A percentile compares a stretch with the other conserved stretches of the same genome.
Conservation (phyloP, 345 rosid species). For the Acer yangbiense region DNA sequence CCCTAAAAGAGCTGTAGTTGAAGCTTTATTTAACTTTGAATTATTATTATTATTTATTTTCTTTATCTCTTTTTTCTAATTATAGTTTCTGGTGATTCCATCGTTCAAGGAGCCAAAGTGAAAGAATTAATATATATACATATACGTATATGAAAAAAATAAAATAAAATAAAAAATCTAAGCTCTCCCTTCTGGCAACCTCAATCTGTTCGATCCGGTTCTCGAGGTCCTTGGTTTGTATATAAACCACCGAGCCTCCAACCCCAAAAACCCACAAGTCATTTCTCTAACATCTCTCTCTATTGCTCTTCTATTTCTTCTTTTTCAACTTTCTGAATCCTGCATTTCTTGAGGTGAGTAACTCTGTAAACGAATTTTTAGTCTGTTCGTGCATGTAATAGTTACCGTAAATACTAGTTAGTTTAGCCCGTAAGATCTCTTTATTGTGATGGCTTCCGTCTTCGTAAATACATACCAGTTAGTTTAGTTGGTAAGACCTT, state of each 20-base stretch:
- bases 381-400: too few species aligned
- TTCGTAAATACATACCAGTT: too few species aligned
- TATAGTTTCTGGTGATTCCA: constrained; percentile 35
- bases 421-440: neutral
- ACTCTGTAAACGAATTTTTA: too few species aligned
- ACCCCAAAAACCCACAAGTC: constrained; percentile 24
- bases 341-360: too few species aligned
- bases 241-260: constrained; percentile 13
- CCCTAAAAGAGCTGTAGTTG: constrained; percentile 23
- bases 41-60: constrained; percentile 13
- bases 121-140: constrained; percentile 15
- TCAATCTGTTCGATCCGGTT: constrained; percentile 25
- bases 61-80: constrained; percentile 26
- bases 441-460: too few species aligned
- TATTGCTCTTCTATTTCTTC: too few species aligned
- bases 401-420: neutral
- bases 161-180: constrained; percentile 33
- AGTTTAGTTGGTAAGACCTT: too few species aligned
- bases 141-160: neutral
- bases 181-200: constrained; percentile 19
- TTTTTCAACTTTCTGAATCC: too few species aligned
- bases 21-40: constrained; percentile 25
- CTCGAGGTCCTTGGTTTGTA: constrained; percentile 20
- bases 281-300: neutral
- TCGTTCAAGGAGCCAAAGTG: constrained; percentile 39